phyloP scores from a whole-genome alignment of 768 basidiomycete genomes.

The Rhizopogon vulgaris region DNA sequence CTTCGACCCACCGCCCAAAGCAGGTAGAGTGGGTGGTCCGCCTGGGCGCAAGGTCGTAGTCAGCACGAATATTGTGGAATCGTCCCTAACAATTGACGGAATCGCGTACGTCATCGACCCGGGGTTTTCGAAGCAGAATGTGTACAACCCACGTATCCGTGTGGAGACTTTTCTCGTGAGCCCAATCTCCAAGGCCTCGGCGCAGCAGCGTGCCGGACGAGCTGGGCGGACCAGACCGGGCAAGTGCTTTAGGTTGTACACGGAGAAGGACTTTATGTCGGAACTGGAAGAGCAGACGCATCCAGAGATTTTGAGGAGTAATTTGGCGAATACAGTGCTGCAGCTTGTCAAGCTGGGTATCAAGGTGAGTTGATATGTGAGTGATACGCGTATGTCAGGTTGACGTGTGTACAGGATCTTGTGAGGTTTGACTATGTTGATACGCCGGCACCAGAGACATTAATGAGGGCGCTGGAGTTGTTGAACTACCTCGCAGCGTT shows the following conservation, averaged over 20 bases:
- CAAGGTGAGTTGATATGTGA: constrained; percentile 42
- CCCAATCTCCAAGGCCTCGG: constrained; percentile 95
- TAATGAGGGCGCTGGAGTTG: constrained; percentile 94
- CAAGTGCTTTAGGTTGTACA: constrained; percentile 95
- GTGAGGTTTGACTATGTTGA: constrained; percentile 88
- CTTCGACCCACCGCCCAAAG: constrained; percentile 79
- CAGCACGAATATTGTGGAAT: constrained; percentile 97
- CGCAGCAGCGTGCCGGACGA: constrained; percentile 93
- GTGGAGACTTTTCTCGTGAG: constrained; percentile 94
- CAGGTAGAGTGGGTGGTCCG: constrained; percentile 58
- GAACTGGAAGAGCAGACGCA: constrained; percentile 97
- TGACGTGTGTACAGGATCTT: constrained; percentile 46
- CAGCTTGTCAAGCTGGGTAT: constrained; percentile 93
- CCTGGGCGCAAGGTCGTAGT: constrained; percentile 92
- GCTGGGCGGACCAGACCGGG: constrained; percentile 95
- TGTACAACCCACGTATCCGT: constrained; percentile 95
- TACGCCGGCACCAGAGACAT: constrained; percentile 90
- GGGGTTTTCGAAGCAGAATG: constrained; percentile 96
- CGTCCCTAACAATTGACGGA: constrained; percentile 94
- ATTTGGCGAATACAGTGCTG: constrained; percentile 88
- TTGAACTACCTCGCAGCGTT: constrained; percentile 89
- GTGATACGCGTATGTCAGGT: background rate
- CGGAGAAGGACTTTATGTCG: constrained; percentile 93
- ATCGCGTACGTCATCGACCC: constrained; percentile 99
- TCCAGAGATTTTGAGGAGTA: constrained; percentile 92